These are phyloP conservation scores for Coriolopsis trogii DNA, from an alignment of 1,284 basidiomycete genomes.

Conservation along the genomic window DNA sequence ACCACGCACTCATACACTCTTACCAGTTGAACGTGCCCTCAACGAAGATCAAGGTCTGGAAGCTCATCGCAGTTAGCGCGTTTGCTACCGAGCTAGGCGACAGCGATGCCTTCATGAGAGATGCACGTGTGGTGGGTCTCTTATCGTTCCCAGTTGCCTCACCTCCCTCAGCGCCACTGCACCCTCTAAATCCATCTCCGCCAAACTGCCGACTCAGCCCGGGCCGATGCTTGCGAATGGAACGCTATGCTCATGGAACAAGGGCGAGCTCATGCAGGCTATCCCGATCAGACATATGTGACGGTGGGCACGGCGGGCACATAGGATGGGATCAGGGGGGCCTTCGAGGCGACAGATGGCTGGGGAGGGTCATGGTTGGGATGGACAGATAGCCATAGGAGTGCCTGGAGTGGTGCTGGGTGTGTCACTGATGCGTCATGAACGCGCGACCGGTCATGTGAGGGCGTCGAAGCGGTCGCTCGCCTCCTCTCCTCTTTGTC, in stretches of 20 bases:
- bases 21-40: slow-evolving; percentile 66
- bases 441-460: too few species aligned
- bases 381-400: too few species aligned
- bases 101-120: slow-evolving; percentile 58
- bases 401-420: too few species aligned
- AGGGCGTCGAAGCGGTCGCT: too few species aligned
- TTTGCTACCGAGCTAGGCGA: slow-evolving; percentile 36
- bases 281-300: slow-evolving; percentile 63
- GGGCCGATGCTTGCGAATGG: slow-evolving; percentile 84
- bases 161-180: slow-evolving; percentile 69
- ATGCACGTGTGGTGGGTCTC: too few species aligned
- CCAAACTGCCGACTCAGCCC: too few species aligned
- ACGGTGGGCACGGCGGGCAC: slow-evolving; percentile 45
- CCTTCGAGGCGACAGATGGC: too few species aligned
- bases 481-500: too few species aligned
- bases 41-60: slow-evolving; percentile 68
- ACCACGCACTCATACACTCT: slow-evolving; percentile 74
- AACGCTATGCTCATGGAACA: slow-evolving; percentile 42
- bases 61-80: slow-evolving; percentile 68
- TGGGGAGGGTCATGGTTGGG: too few species aligned
- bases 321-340: slow-evolving; percentile 62
- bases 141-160: slow-evolving; percentile 59
- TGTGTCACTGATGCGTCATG: too few species aligned
- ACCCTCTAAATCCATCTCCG: slow-evolving; percentile 48
- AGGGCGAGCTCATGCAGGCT: slow-evolving; percentile 49